Base-by-base conservation (phyloP, 345 rosid genomes). In the Citrus reticulata region DNA sequence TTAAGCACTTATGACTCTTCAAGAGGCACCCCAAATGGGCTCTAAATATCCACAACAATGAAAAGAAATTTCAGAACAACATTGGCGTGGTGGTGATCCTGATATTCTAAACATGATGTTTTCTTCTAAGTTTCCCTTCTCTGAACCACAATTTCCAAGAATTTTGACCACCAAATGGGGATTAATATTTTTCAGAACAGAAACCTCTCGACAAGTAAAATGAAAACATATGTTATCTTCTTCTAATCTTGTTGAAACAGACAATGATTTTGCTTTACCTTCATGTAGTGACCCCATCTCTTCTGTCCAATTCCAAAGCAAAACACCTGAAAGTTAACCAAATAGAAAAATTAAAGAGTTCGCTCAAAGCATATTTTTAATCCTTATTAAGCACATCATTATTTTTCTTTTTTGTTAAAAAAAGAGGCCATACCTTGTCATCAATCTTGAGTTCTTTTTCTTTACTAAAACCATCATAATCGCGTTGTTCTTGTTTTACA, bases 191-290 rank as follows among this genome's bases (percentile, higher is more conserved):
- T 64, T 64, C 40, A 64, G 20, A 32, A 30, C 2, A 64, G 35
- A 64, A 30, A 20, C n/a, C 40, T 32, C 40, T 16, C 4, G 19
- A 64, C 40, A 64, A 64, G 40, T 64, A 14, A 16, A 29, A 64
- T 2, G 68, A 5, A 32, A 30, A 32, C 4, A 25, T 62, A 13
- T 25, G 30, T 25, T 62, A 46, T 46, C 51, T 3, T 46, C 51
- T 11, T 46, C 1, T 46, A 46, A 46, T 46, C 5, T 46, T 46
- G 17, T 46, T 11, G 24, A 57, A 11, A 20, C 6, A 57, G 19
- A 34, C 9, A 37, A 73, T 8, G 34, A 73, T 24, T 35, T 59
- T 60, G 40, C 67, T 73, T 24, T 59, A 73, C 67, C 77, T 73
- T 73, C 11, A 73, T 7, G 16, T 35, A 73, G 11, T 35, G 35